Conservation (phyloP, 2,329 filamentous ascomycete genomes). For the Arthrinium puccinioides region DNA sequence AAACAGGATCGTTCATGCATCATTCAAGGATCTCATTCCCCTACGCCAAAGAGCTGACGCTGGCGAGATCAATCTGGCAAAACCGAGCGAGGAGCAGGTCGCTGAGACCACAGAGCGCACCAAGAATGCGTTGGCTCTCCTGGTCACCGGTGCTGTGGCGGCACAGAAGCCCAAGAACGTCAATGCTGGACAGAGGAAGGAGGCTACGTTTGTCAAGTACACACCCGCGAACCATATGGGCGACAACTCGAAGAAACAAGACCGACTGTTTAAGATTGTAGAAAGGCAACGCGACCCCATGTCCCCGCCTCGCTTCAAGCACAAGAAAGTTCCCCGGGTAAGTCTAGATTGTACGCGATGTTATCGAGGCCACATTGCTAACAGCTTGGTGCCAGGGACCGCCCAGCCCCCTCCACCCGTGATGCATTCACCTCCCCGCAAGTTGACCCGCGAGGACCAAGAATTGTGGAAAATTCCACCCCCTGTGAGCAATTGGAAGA, state of each 20-base stretch:
- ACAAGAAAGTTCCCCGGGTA: conserved; percentile 85
- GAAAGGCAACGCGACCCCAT: conserved; percentile 89
- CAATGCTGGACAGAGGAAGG: conserved; percentile 69
- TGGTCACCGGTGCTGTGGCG: conserved; percentile 80
- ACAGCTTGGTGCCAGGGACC: conserved; percentile 51
- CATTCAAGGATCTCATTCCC: conserved; percentile 94
- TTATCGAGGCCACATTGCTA: conserved; percentile 48
- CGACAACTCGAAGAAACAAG: conserved; percentile 74
- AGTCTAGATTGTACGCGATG: no score
- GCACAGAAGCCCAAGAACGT: conserved; percentile 96
- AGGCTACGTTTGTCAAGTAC: conserved; percentile 91
- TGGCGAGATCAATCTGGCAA: conserved; percentile 80
- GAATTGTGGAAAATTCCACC: conserved; percentile 88
- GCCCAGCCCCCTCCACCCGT: conserved; percentile 72
- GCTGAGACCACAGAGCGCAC: conserved; percentile 80
- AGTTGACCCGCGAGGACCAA: conserved; percentile 93
- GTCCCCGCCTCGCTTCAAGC: conserved; percentile 97
- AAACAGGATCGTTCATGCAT: conserved; percentile 80
- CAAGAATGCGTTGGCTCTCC: conserved; percentile 71
- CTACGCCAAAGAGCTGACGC: conserved; percentile 87
- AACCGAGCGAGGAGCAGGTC: conserved; percentile 80
- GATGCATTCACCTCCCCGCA: conserved; percentile 90
- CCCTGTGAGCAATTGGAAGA: conserved; percentile 21
- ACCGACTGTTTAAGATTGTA: conserved; percentile 97
- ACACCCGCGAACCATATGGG: conserved; percentile 98